Conservation (phyloP, 306 rosid genomes). For the Psophocarpus tetragonolobus region DNA sequence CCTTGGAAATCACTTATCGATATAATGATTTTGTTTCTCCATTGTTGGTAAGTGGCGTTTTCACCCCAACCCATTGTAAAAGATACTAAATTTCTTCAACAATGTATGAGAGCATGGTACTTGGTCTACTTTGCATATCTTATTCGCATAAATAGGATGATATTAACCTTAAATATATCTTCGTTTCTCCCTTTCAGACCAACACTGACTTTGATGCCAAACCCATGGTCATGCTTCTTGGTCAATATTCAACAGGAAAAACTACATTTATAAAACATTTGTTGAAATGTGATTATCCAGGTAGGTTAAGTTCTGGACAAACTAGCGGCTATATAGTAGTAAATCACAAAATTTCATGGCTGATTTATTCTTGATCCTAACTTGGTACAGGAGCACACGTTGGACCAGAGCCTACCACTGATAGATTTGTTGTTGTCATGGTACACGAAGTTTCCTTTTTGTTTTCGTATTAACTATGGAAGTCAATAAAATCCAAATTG, state of each 20-base stretch:
- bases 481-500: neutral
- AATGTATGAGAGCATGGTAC: neutral
- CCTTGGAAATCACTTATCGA: conserved; percentile 74
- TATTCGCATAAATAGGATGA: neutral
- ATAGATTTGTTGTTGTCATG: conserved; percentile 95
- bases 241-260: conserved; percentile 97
- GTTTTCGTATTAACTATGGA: neutral
- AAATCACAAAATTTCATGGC: conserved; percentile 2
- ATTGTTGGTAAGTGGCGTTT: conserved; percentile 60
- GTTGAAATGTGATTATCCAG: conserved; percentile 81
- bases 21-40: conserved; percentile 87
- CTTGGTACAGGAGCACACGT: conserved; percentile 77
- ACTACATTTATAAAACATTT: conserved; percentile 94
- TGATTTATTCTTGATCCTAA: neutral
- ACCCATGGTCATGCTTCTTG: conserved; percentile 97
- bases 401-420: conserved; percentile 99
- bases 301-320: conserved; percentile 46
- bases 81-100: neutral
- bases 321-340: neutral
- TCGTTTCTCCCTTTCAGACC: conserved; percentile 54
- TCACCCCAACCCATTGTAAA: neutral
- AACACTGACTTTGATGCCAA: conserved; percentile 93
- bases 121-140: neutral
- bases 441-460: conserved; percentile 41
- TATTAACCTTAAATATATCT: conserved; percentile 12